phyloP scores from a whole-genome alignment of 805 yeast species.

The Barnettozyma siamensis region DNA sequence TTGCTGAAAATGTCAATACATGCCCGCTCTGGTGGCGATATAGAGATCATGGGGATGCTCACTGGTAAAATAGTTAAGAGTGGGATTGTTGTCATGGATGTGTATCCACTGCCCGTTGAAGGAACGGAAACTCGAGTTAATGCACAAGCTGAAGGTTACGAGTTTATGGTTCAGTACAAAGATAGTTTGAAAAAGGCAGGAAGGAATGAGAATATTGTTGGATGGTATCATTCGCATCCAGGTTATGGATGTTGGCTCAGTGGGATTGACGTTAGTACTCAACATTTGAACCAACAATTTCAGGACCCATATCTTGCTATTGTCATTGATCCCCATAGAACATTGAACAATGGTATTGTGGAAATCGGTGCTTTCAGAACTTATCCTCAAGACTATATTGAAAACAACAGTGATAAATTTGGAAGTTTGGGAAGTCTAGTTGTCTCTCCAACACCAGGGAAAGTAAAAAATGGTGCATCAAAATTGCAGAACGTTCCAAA shows the following conservation, averaged over 20 bases:
- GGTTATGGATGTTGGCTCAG: conserved; percentile 97
- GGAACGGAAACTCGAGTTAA: conserved; percentile 96
- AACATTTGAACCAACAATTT: conserved; percentile 72
- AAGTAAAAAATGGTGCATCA: conserved; percentile 1
- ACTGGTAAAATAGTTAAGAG: conserved; percentile 63
- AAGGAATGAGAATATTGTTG: conserved; percentile 70
- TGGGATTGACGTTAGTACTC: conserved; percentile 91
- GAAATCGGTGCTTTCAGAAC: conserved; percentile 91
- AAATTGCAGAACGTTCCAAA: conserved; percentile 2
- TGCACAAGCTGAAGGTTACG: conserved; percentile 91
- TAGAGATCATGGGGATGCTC: conserved; percentile 94
- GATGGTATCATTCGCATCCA: conserved; percentile 99
- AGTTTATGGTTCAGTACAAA: conserved; percentile 84
- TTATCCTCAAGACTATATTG: conserved; percentile 33
- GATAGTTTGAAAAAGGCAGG: conserved; percentile 47
- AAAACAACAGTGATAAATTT: conserved; percentile 8
- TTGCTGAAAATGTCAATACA: conserved; percentile 71
- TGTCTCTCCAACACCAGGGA: conserved; percentile 10
- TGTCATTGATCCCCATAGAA: conserved; percentile 78
- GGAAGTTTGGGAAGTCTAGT: conserved; percentile 11
- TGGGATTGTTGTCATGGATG: conserved; percentile 67
- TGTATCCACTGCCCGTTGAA: conserved; percentile 84
- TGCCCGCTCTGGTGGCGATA: conserved; percentile 76
- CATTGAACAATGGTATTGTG: conserved; percentile 54
- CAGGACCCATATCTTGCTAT: conserved; percentile 91